A percentile compares a stretch with the other conserved stretches of the same genome.
Conservation (phyloP, 371 early-diverging fungal genomes). For the Funneliformis caledonium region DNA sequence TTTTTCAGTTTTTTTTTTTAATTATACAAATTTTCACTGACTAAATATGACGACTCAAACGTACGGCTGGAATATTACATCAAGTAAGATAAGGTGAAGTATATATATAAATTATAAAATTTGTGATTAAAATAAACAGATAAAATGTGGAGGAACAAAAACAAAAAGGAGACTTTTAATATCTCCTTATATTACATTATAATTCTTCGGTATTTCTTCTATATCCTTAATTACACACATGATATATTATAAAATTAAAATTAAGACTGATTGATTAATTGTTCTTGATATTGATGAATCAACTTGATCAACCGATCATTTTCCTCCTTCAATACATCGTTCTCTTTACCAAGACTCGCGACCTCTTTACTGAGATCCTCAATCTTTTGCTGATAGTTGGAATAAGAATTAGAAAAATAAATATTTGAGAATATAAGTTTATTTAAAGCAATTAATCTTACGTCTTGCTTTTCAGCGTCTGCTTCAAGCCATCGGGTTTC, state of each 20-base stretch:
- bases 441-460: constrained; percentile 41
- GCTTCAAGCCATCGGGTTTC: constrained; percentile 52
- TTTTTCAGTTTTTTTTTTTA: background rate
- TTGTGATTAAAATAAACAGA: background rate
- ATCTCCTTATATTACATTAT: background rate
- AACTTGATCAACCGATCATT: constrained; percentile 51
- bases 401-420: background rate
- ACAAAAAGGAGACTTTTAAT: constrained; percentile 6
- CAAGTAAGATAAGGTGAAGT: background rate
- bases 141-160: background rate
- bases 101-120: background rate
- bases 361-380: constrained; percentile 44
- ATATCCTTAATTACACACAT: background rate
- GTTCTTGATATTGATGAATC: constrained; percentile 21
- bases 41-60: background rate
- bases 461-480: constrained; percentile 56
- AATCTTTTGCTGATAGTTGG: constrained; percentile 46
- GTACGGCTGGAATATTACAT: background rate
- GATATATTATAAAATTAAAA: background rate
- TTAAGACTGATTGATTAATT: constrained; percentile 7
- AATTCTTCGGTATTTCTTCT: background rate
- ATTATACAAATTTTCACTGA: background rate
- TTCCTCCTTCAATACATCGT: constrained; percentile 49
- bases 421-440: background rate
- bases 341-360: constrained; percentile 32